Evolutionary conservation across 768 basidiomycete species (phyloP).

Genomic region (Sistotremastrum niveocremeum): DNA sequence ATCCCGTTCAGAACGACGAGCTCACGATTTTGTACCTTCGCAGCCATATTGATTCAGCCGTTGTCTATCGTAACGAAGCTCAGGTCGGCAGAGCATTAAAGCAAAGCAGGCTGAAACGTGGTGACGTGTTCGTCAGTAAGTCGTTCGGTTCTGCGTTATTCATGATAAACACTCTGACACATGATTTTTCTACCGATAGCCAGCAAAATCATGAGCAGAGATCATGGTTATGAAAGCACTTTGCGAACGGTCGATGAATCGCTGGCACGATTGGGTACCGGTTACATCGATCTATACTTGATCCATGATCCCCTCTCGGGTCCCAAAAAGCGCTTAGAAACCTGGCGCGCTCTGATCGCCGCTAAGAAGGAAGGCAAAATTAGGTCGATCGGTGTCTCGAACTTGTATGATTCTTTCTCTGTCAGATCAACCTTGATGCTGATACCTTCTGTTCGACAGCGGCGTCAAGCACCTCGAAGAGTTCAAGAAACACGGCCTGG

Average conservation of each 20-base stretch:
- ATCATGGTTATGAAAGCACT: slow-evolving; percentile 7
- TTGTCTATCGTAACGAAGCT: slow-evolving; percentile 12
- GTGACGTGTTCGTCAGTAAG: slow-evolving; percentile 15
- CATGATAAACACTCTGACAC: slow-evolving; percentile 8
- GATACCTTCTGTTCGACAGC: slow-evolving; percentile 31
- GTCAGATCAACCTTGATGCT: slow-evolving; percentile 15
- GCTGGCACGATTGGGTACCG: slow-evolving; percentile 51
- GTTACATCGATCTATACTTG: slow-evolving; percentile 66
- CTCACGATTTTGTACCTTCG: background rate
- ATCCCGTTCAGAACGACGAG: background rate
- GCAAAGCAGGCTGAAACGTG: slow-evolving; percentile 9
- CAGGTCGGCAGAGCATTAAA: slow-evolving; percentile 12
- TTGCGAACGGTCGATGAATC: slow-evolving; percentile 23
- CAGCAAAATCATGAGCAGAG: slow-evolving; percentile 9
- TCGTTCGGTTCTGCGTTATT: background rate
- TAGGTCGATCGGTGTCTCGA: slow-evolving; percentile 59
- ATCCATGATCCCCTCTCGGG: slow-evolving; percentile 64
- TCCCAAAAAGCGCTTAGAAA: slow-evolving; percentile 45
- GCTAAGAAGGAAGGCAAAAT: slow-evolving; percentile 56
- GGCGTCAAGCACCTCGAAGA: slow-evolving; percentile 28
- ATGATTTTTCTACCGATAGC: background rate
- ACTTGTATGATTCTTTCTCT: slow-evolving; percentile 36
- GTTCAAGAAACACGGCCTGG: slow-evolving; percentile 49
- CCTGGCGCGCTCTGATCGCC: slow-evolving; percentile 48
- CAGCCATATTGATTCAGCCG: slow-evolving; percentile 14